phyloP scores from a whole-genome alignment of 2,329 filamentous ascomycete species.

The Exophiala calicioides region DNA sequence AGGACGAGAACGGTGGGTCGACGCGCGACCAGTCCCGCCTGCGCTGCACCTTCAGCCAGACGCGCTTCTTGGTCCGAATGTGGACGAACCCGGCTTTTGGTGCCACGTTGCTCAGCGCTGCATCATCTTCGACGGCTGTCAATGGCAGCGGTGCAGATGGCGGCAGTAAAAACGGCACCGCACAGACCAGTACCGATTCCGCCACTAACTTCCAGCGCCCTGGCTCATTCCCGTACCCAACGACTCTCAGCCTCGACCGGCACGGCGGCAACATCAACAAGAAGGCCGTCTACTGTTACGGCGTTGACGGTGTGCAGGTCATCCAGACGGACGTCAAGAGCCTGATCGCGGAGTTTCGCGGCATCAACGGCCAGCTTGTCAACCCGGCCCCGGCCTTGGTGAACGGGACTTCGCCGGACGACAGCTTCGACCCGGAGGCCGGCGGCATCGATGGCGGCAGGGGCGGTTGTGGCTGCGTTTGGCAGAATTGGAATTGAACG shows the following conservation, averaged over 20 bases:
- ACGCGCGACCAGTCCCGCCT: slow-evolving; percentile 47
- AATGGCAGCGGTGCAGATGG: slow-evolving; percentile 19
- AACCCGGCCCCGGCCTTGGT: slow-evolving; percentile 53
- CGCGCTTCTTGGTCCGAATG: slow-evolving; percentile 62
- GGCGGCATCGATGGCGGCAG: slow-evolving; percentile 60
- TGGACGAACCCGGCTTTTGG: slow-evolving; percentile 55
- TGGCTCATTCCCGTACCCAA: slow-evolving; percentile 62
- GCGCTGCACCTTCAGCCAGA: slow-evolving; percentile 62
- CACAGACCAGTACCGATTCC: too few species aligned
- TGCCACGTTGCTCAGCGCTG: slow-evolving; percentile 33
- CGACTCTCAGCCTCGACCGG: slow-evolving; percentile 61
- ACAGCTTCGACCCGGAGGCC: slow-evolving; percentile 33
- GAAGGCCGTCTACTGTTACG: slow-evolving; percentile 64
- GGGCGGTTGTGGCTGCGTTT: slow-evolving; percentile 62
- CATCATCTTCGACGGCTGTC: too few species aligned
- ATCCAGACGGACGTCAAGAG: slow-evolving; percentile 48
- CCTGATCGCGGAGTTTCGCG: slow-evolving; percentile 55
- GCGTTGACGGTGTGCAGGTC: slow-evolving; percentile 50
- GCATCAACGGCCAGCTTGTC: slow-evolving; percentile 52
- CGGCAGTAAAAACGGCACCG: slow-evolving; percentile 20
- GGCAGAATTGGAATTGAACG: slow-evolving; percentile 55
- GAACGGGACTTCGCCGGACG: slow-evolving; percentile 27
- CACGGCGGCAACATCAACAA: slow-evolving; percentile 56
- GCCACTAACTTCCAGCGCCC: slow-evolving; percentile 53
- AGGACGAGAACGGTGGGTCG: slow-evolving; percentile 53